Conservation (phyloP, 148 eudicot genomes). For the Tetragonia tetragonoides region DNA sequence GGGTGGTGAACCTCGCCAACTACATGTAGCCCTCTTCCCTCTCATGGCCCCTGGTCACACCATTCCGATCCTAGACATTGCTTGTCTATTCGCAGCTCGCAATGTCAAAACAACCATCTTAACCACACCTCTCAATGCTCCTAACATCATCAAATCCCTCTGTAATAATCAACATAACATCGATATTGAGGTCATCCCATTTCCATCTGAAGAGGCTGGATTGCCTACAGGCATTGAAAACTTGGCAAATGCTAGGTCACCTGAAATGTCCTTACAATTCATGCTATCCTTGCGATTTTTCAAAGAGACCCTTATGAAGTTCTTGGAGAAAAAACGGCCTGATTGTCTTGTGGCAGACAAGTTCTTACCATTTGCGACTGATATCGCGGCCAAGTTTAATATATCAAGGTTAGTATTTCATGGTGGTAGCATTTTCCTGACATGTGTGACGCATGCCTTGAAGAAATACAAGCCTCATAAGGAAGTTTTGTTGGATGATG, state of each 20-base stretch:
- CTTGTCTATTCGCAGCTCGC: slow-evolving; percentile 33
- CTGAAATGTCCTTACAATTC: slow-evolving; percentile 10
- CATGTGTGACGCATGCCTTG: slow-evolving; percentile 1
- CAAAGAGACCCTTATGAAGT: slow-evolving; percentile 17
- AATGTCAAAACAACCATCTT: slow-evolving; percentile 35
- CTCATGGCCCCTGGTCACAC: slow-evolving; percentile 52
- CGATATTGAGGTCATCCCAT: slow-evolving; percentile 18
- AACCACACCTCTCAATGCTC: slow-evolving; percentile 44
- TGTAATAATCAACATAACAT: background rate
- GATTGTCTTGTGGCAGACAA: slow-evolving; percentile 40
- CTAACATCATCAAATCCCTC: slow-evolving; percentile 13
- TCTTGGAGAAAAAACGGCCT: slow-evolving; percentile 9
- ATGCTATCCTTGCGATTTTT: slow-evolving; percentile 11
- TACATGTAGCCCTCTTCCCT: slow-evolving; percentile 42
- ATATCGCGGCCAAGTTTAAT: slow-evolving; percentile 31
- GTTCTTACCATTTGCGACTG: slow-evolving; percentile 31
- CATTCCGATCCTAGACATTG: slow-evolving; percentile 47
- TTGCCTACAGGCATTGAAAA: slow-evolving; percentile 31
- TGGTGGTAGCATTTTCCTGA: slow-evolving; percentile 24
- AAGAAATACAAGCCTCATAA: slow-evolving; percentile 24
- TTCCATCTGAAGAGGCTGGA: slow-evolving; percentile 31
- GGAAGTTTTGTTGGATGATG: slow-evolving; percentile 20
- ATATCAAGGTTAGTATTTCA: slow-evolving; percentile 37
- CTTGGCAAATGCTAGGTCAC: slow-evolving; percentile 14
- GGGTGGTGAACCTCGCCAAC: slow-evolving; percentile 13